Conservation (phyloP, 352 stramenopile genomes). For the Globisporangium iwayamae region DNA sequence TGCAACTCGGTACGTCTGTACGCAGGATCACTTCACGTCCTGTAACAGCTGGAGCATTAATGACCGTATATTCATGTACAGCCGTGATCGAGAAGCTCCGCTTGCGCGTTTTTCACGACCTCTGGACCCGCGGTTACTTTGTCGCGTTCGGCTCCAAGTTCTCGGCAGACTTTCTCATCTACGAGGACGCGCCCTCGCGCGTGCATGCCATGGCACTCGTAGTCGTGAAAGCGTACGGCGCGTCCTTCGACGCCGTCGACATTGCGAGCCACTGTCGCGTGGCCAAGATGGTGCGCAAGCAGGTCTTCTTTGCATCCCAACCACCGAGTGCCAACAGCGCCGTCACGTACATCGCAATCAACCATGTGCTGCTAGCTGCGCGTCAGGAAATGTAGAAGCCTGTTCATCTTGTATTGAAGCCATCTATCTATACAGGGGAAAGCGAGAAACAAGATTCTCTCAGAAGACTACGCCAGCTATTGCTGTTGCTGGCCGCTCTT, state of each 20-base stretch:
- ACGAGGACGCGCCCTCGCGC: conserved; percentile 39
- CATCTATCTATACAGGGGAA: background rate
- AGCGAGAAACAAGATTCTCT: background rate
- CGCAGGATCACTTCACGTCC: background rate
- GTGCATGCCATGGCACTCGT: conserved; percentile 52
- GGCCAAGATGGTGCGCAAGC: conserved; percentile 75
- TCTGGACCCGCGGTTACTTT: conserved; percentile 63
- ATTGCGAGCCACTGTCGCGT: conserved; percentile 63
- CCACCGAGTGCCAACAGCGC: background rate
- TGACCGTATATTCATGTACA: background rate
- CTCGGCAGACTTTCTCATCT: conserved; percentile 76
- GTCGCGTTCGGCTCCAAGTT: conserved; percentile 82
- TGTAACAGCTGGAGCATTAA: background rate
- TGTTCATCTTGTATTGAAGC: background rate
- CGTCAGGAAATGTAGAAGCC: conserved; percentile 26
- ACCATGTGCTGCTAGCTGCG: conserved; percentile 51
- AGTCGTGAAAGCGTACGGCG: conserved; percentile 44
- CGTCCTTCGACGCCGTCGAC: conserved; percentile 41
- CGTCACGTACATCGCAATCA: conserved; percentile 58
- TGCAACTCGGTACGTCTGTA: background rate
- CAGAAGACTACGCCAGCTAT: conserved; percentile 2
- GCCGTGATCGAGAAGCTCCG: conserved; percentile 21
- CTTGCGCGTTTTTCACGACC: conserved; percentile 54
- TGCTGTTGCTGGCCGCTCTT: conserved; percentile 21
- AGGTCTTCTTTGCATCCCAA: conserved; percentile 45